phyloP scores from a whole-genome alignment of 2,329 filamentous ascomycete species.

The Verticillium zaregamsianum region DNA sequence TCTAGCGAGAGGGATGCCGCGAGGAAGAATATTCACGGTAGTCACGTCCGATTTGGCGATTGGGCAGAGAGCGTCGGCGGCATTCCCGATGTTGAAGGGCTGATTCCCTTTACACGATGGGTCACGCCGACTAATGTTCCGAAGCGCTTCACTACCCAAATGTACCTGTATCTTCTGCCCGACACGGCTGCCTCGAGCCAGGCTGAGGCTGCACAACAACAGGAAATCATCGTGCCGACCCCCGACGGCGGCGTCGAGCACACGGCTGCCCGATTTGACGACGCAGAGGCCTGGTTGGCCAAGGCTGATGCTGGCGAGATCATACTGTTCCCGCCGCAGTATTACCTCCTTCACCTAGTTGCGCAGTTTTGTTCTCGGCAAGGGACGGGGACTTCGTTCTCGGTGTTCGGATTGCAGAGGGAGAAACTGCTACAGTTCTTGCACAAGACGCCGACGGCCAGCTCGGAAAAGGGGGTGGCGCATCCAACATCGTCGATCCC shows the following conservation, averaged over 20 bases:
- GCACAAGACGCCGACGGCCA: conserved; percentile 33
- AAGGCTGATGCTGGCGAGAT: conserved; percentile 62
- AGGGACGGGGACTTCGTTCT: conserved; percentile 22
- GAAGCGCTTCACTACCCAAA: conserved; percentile 87
- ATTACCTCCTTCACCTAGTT: conserved; percentile 64
- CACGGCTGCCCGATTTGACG: conserved; percentile 75
- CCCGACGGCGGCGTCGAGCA: conserved; percentile 65
- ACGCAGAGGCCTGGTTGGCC: conserved; percentile 64
- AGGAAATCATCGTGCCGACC: conserved; percentile 58
- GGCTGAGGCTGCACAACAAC: conserved; percentile 30
- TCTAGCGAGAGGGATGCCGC: conserved; percentile 59
- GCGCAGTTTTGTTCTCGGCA: conserved; percentile 41
- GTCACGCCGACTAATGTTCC: conserved; percentile 71
- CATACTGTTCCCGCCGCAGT: conserved; percentile 87
- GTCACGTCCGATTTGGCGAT: conserved; percentile 59
- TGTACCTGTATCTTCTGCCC: conserved; percentile 92
- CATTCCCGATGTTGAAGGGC: conserved; percentile 59
- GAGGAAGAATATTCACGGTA: conserved; percentile 64
- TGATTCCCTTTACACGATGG: conserved; percentile 79
- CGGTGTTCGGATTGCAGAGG: conserved; percentile 41
- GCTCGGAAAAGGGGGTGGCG: conserved; percentile 30
- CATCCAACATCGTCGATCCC: conserved; percentile 42
- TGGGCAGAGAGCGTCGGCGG: conserved; percentile 58
- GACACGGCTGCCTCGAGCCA: conserved; percentile 28
- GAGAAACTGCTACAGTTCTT: conserved; percentile 52